Evolutionary conservation across 1,284 basidiomycete species (phyloP).

Genomic region (Laetiporus sulphureus): DNA sequence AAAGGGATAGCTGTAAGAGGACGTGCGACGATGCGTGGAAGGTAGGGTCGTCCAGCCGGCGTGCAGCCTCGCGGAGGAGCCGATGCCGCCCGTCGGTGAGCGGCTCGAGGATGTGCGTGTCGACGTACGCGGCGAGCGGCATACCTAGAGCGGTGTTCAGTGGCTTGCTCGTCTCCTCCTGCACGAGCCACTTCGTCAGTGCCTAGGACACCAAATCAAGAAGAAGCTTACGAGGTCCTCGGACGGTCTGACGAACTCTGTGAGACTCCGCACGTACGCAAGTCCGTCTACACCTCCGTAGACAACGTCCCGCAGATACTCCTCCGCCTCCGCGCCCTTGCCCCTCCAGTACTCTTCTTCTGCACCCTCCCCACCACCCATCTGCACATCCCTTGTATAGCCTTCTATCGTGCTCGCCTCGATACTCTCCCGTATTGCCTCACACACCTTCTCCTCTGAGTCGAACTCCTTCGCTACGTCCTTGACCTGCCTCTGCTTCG

Average conservation of each 20-base stretch:
- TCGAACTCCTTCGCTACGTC: conserved; percentile 25
- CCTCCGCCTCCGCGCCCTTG: conserved; percentile 46
- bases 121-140: conserved; percentile 51
- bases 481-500: conserved; percentile 38
- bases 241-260: conserved; percentile 49
- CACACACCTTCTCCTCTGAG: conserved; percentile 31
- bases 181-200: not conserved
- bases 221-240: conserved; percentile 13
- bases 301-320: conserved; percentile 59
- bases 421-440: conserved; percentile 21
- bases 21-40: conserved; percentile 20
- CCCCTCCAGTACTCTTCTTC: conserved; percentile 40
- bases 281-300: conserved; percentile 70
- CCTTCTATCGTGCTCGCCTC: conserved; percentile 11
- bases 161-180: conserved; percentile 12
- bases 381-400: conserved; percentile 7
- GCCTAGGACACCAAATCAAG: not conserved
- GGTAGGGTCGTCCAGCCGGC: conserved; percentile 15
- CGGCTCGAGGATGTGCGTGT: conserved; percentile 49
- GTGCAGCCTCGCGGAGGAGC: conserved; percentile 25
- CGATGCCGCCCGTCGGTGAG: conserved; percentile 52
- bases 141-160: conserved; percentile 30
- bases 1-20: conserved; percentile 31
- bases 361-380: conserved; percentile 7
- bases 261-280: conserved; percentile 67